Conservation (phyloP, 108 stramenopile genomes). For the Nitzschia palea region DNA sequence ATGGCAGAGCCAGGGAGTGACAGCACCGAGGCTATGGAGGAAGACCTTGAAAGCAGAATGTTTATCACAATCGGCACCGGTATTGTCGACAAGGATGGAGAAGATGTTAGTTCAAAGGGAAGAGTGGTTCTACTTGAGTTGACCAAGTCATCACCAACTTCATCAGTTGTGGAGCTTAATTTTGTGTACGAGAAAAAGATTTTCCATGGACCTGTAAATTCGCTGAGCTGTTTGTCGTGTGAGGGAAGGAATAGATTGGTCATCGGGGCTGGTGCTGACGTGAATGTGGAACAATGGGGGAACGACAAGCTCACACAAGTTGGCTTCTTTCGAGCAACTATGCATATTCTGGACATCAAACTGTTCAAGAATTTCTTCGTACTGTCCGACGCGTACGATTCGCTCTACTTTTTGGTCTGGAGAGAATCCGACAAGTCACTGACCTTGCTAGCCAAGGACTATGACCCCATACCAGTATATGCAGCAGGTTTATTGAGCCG, state of each 20-base stretch:
- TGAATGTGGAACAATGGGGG: conserved; percentile 90
- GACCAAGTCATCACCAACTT: conserved; percentile 17
- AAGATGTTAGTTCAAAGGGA: conserved; percentile 79
- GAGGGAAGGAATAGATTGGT: conserved; percentile 75
- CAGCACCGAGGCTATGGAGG: conserved; percentile 29
- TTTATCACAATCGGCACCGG: conserved; percentile 79
- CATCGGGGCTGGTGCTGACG: conserved; percentile 83
- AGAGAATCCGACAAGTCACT: conserved; percentile 86
- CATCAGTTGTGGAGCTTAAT: conserved; percentile 45
- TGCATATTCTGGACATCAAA: conserved; percentile 79
- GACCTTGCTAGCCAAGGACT: conserved; percentile 86
- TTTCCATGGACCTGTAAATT: conserved; percentile 79
- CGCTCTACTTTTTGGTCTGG: conserved; percentile 86
- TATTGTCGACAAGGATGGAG: conserved; percentile 74
- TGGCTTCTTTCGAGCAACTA: conserved; percentile 87
- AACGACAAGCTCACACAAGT: conserved; percentile 81
- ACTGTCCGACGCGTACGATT: conserved; percentile 84
- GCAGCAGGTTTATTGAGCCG: conserved; percentile 80
- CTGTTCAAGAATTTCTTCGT: conserved; percentile 85
- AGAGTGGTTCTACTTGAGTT: conserved; percentile 70
- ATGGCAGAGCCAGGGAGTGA: conserved; percentile 37
- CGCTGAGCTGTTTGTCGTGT: conserved; percentile 63
- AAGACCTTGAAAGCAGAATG: conserved; percentile 51
- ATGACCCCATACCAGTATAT: conserved; percentile 81
- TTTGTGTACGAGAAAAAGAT: conserved; percentile 81